Conservation (phyloP, 441 rosid genomes). For the Omphalea diandra region DNA sequence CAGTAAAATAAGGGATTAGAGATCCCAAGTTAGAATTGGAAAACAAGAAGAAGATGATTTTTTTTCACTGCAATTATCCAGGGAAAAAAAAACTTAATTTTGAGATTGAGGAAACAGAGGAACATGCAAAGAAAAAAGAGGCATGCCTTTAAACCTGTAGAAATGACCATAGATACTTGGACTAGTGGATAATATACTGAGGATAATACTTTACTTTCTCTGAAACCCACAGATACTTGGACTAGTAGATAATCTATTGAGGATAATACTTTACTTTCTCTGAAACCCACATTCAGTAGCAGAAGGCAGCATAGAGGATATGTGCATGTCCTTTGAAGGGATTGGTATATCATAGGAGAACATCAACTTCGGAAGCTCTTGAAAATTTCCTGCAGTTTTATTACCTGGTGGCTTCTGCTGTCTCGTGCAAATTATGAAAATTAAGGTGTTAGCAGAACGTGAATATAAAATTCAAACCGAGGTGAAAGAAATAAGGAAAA, state of each 20-base stretch:
- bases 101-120: conserved; percentile 89
- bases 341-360: conserved; percentile 68
- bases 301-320: conserved; percentile 79
- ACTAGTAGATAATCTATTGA: conserved; percentile 35
- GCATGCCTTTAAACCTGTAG: conserved; percentile 51
- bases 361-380: conserved; percentile 75
- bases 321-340: conserved; percentile 70
- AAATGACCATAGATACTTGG: conserved; percentile 24
- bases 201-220: conserved; percentile 55
- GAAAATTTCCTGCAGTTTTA: conserved; percentile 92
- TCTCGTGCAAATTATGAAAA: conserved; percentile 99
- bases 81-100: conserved; percentile 75
- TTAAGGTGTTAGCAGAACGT: conserved; percentile 98
- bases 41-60: conserved; percentile 93
- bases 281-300: conserved; percentile 52
- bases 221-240: conserved; percentile 41
- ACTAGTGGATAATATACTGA: conserved; percentile 34
- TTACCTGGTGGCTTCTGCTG: conserved; percentile 99
- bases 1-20: conserved; percentile 82
- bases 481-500: conserved; percentile 87
- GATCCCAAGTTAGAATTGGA: conserved; percentile 78
- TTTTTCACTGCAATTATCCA: conserved; percentile 87
- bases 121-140: conserved; percentile 86
- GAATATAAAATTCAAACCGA: conserved; percentile 97
- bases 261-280: conserved; percentile 54